Percentiles rank a stretch among this genome's conserved stretches.
Conservation (phyloP, 495 filamentous ascomycete genomes). For the Trichoderma erinaceum region DNA sequence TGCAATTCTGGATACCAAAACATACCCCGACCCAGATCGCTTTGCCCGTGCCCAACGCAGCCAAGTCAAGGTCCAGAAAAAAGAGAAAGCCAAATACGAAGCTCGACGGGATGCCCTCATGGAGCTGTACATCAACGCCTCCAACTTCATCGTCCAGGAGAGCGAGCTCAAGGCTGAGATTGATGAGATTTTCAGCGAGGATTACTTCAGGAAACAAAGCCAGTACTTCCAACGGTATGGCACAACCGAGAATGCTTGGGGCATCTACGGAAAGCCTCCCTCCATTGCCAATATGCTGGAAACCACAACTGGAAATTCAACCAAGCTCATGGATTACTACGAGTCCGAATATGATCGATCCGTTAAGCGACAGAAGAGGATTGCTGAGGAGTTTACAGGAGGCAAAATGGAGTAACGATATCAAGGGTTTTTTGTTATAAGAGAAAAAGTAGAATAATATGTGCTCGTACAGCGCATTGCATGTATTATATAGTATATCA, state of each 20-base stretch:
- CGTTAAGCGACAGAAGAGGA: constrained; percentile 33
- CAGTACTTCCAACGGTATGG: not conserved
- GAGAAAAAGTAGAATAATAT: constrained; percentile 25
- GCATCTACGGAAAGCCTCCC: constrained; percentile 25
- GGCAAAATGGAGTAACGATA: constrained; percentile 34
- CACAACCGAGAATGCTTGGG: constrained; percentile 38
- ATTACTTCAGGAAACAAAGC: constrained; percentile 22
- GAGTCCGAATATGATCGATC: constrained; percentile 25
- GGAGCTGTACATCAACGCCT: constrained; percentile 42
- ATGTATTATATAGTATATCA: constrained; percentile 19
- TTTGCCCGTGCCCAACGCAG: constrained; percentile 29
- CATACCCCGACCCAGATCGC: constrained; percentile 30
- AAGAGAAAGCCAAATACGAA: constrained; percentile 28
- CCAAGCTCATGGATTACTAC: constrained; percentile 18
- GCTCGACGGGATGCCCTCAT: constrained; percentile 39
- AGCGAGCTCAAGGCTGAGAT: constrained; percentile 33
- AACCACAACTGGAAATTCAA: constrained; percentile 23
- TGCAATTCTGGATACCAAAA: constrained; percentile 24
- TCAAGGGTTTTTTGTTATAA: not conserved
- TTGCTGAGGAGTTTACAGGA: constrained; percentile 46
- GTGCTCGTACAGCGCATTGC: constrained; percentile 14
- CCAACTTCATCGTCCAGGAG: constrained; percentile 42
- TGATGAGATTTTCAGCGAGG: constrained; percentile 30
- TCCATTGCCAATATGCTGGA: constrained; percentile 28
- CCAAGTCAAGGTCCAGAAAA: constrained; percentile 21